phyloP scores from a whole-genome alignment of 1,139 yeast species.

The Pneumocystis murina region DNA sequence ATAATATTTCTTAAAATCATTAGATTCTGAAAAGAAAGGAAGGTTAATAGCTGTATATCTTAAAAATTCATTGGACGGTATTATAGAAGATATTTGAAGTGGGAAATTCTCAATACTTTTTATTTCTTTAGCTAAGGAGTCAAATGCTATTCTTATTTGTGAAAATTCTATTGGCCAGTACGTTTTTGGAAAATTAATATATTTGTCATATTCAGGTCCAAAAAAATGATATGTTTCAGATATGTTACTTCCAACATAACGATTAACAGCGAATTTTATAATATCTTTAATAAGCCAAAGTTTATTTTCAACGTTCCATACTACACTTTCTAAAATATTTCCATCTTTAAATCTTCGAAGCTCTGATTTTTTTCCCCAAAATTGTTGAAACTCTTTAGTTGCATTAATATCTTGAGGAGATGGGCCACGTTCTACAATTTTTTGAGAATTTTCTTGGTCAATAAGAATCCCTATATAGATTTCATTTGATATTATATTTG shows the following conservation, averaged over 20 bases:
- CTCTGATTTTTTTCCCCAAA: slow-evolving; percentile 83
- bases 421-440: slow-evolving; percentile 77
- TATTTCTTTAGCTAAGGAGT: slow-evolving; percentile 7
- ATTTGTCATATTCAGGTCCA: neutral
- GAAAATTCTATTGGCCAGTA: slow-evolving; percentile 10
- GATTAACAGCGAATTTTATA: slow-evolving; percentile 43
- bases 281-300: slow-evolving; percentile 55
- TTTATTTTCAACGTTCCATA: slow-evolving; percentile 42
- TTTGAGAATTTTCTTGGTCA: slow-evolving; percentile 64
- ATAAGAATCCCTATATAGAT: slow-evolving; percentile 49
- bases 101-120: slow-evolving; percentile 45
- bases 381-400: slow-evolving; percentile 51
- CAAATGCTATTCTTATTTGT: slow-evolving; percentile 6
- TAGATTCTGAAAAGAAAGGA: slow-evolving; percentile 1
- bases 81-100: slow-evolving; percentile 50
- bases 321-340: slow-evolving; percentile 71
- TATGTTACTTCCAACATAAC: slow-evolving; percentile 38
- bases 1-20: neutral
- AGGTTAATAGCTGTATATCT: slow-evolving; percentile 41
- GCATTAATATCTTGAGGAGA: slow-evolving; percentile 39
- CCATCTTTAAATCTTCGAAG: slow-evolving; percentile 81
- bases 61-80: slow-evolving; percentile 53
- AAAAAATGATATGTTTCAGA: slow-evolving; percentile 15
- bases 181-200: slow-evolving; percentile 14
- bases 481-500: slow-evolving; percentile 22